A percentile compares a stretch with the other conserved stretches of the same genome.
phyloP scores from a whole-genome alignment of 2,329 filamentous ascomycete genomes.

The Alternaria consortialis region DNA sequence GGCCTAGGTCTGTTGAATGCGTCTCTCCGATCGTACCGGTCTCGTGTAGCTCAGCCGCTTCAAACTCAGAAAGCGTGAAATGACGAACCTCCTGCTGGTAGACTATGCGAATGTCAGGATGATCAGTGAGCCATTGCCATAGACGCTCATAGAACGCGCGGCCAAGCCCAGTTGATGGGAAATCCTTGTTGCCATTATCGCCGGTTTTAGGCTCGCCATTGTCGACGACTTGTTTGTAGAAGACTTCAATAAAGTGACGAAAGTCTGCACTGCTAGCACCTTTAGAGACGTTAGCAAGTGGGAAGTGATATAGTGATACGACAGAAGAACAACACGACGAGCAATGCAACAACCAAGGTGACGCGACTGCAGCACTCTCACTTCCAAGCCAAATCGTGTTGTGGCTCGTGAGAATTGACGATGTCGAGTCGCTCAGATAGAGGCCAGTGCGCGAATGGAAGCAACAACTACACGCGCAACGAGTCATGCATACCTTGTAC shows the following conservation, averaged over 20 bases:
- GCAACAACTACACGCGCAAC: constrained; percentile 10
- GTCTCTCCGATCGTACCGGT: constrained; percentile 10
- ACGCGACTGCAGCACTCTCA: background rate
- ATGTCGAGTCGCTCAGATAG: background rate
- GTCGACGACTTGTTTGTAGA: constrained; percentile 38
- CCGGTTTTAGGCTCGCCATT: background rate
- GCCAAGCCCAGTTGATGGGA: constrained; percentile 1
- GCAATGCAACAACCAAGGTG: background rate
- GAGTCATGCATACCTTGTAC: constrained; percentile 61
- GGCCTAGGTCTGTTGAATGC: background rate
- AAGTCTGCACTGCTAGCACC: constrained; percentile 55
- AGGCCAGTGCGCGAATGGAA: constrained; percentile 14
- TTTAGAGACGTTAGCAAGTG: constrained; percentile 23
- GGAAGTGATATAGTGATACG: constrained; percentile 7
- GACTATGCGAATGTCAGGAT: constrained; percentile 65
- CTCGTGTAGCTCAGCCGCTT: constrained; percentile 38
- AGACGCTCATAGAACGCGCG: constrained; percentile 62
- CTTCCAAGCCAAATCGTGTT: background rate
- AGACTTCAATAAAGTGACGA: constrained; percentile 49
- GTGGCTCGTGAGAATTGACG: background rate
- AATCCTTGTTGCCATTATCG: background rate
- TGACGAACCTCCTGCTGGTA: constrained; percentile 50
- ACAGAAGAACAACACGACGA: background rate
- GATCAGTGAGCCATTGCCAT: constrained; percentile 66
- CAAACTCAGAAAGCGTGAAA: constrained; percentile 44